These are phyloP conservation scores for Colletotrichum sp. DNA, from an alignment of 2,329 filamentous ascomycete species.

Conservation along the genomic window DNA sequence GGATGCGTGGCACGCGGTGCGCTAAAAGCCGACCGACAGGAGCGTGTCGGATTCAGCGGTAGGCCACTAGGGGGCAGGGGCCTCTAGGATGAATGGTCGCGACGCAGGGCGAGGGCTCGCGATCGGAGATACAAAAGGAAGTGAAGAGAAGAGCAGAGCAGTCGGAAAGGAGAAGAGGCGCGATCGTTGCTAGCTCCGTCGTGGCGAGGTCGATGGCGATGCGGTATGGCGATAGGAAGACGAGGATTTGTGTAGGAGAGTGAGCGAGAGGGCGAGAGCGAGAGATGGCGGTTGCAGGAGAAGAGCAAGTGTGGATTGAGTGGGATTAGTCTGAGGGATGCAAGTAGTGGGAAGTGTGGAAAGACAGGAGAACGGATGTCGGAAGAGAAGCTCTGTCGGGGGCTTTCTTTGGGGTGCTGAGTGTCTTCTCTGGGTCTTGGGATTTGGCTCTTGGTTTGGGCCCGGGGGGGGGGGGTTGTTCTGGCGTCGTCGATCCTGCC, in stretches of 20 bases:
- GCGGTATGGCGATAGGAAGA: not conserved
- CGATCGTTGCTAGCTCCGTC: not conserved
- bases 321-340: not conserved
- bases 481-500: constrained; percentile 18
- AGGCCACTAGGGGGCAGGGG: not conserved
- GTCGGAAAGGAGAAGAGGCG: not conserved
- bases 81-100: constrained; percentile 1
- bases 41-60: constrained; percentile 3
- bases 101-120: not conserved
- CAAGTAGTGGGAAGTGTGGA: not conserved
- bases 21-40: constrained; percentile 12
- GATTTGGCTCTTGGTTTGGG: not conserved
- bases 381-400: constrained; percentile 6
- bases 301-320: not conserved
- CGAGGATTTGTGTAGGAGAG: not conserved
- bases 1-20: constrained; percentile 21
- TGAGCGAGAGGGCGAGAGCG: not conserved
- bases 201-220: not conserved
- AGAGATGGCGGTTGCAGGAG: not conserved
- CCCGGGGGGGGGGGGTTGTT: not conserved
- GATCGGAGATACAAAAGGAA: not conserved
- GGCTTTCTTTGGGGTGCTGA: not conserved
- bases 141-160: not conserved
- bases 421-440: not conserved
- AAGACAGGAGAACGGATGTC: constrained; percentile 2